Evolutionary conservation across 345 rosid species (phyloP), one percentile per base, ranked within the genome.

Genomic region (Isatis tinctoria): DNA sequence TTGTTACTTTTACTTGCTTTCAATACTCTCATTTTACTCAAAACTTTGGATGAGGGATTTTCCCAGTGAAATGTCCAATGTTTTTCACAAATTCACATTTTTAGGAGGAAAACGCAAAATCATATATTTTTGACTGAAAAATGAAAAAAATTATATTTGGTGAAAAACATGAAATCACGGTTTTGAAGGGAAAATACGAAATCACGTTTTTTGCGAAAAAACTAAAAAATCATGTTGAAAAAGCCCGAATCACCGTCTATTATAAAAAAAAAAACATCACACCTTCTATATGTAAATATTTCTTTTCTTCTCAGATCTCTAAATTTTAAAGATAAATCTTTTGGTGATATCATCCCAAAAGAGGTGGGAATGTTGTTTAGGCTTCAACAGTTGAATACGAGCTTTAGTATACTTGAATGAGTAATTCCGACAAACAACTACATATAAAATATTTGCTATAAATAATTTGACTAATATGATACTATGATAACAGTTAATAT

Each of bases 161-260:
- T n/a, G n/a, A n/a, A n/a, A n/a, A n/a, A n/a, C n/a, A n/a, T n/a
- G n/a, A n/a, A n/a, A n/a, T n/a, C n/a, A n/a, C n/a, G n/a, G n/a
- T n/a, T n/a, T n/a, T n/a, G n/a, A n/a, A n/a, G n/a, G n/a, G n/a
- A n/a, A n/a, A n/a, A n/a, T n/a, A n/a, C n/a, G n/a, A n/a, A n/a
- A n/a, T n/a, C n/a, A n/a, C n/a, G n/a, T n/a, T 32, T 39, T 73
- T 26, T 26, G 59, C 33, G 58, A 61, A 24, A 69, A 79, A 68
- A 73, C 77, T 14, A 52, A n/a, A n/a, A n/a, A n/a, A n/a, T n/a
- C n/a, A n/a, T n/a, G n/a, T n/a, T n/a, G n/a, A n/a, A n/a, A n/a
- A n/a, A n/a, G n/a, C n/a, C n/a, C n/a, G n/a, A n/a, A n/a, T n/a
- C n/a, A n/a, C n/a, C n/a, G n/a, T n/a, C 67, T 10, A 1, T 16